A percentile compares a stretch with the other conserved stretches of the same genome.
Evolutionary conservation across 257 asterid species (phyloP).

Genomic region (Przewalskia tangutica): DNA sequence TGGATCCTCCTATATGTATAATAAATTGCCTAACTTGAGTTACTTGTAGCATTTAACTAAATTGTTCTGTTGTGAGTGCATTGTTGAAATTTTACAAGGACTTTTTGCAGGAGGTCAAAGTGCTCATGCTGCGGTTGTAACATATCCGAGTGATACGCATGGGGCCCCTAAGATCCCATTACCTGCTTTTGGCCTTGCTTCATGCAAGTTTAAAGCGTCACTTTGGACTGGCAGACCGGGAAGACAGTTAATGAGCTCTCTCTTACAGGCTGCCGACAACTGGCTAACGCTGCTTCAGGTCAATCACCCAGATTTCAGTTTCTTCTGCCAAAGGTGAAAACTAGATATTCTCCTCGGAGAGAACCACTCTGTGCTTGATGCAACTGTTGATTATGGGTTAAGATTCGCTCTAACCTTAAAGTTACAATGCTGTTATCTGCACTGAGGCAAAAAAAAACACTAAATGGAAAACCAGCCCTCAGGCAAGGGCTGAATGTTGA

Average conservation of each 20-base stretch:
- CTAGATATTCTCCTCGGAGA: not conserved
- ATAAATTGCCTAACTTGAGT: not conserved
- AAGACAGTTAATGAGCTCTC: conserved; percentile 38
- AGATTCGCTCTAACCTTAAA: not conserved
- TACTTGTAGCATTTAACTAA: not conserved
- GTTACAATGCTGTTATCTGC: not conserved
- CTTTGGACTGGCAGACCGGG: conserved; percentile 60
- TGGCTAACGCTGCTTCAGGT: conserved; percentile 51
- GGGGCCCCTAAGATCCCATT: conserved; percentile 47
- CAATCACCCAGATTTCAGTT: conserved; percentile 82
- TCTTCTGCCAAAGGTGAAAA: conserved; percentile 60
- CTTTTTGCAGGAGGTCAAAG: conserved; percentile 43
- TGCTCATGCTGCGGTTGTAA: conserved; percentile 30
- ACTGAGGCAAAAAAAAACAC: not conserved
- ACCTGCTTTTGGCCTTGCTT: conserved; percentile 81
- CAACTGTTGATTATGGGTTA: conserved; percentile 2
- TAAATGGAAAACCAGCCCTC: not conserved
- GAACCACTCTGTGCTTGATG: not conserved
- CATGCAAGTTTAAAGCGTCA: conserved; percentile 60
- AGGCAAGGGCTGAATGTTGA: not conserved
- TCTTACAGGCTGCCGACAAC: conserved; percentile 63
- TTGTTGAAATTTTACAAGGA: not conserved
- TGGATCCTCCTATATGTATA: too few relatives aligned
- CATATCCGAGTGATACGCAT: conserved; percentile 38
- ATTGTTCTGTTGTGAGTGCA: not conserved